phyloP scores from a whole-genome alignment of 768 basidiomycete species.

The Paxillus involutus region DNA sequence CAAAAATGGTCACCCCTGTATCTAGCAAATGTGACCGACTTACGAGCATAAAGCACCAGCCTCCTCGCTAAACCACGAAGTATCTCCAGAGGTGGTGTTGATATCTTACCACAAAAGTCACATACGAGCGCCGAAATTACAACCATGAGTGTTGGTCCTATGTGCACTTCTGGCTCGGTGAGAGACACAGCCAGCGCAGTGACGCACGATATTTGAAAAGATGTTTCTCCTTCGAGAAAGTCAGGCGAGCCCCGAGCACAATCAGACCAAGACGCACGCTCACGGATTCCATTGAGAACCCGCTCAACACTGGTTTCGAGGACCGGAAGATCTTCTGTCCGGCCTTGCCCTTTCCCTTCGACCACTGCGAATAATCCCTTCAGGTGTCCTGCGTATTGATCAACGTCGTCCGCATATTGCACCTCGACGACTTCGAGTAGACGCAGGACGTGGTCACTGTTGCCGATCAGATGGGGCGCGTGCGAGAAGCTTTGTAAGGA shows the following conservation, averaged over 20 bases:
- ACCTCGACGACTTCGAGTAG: constrained; percentile 57
- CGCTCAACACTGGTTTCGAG: constrained; percentile 58
- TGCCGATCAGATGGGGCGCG: constrained; percentile 32
- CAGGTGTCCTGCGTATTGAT: constrained; percentile 54
- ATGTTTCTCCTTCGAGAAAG: constrained; percentile 33
- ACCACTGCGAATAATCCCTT: constrained; percentile 38
- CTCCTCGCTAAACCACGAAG: constrained; percentile 45
- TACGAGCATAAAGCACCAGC: constrained; percentile 44
- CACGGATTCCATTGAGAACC: constrained; percentile 48
- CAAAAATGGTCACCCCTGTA: not conserved
- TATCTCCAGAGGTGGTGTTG: constrained; percentile 49
- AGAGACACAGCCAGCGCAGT: constrained; percentile 47
- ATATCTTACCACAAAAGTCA: constrained; percentile 54
- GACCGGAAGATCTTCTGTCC: constrained; percentile 37
- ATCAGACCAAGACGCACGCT: constrained; percentile 40
- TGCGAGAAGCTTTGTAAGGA: constrained; percentile 38
- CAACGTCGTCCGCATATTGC: constrained; percentile 49
- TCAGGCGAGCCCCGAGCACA: constrained; percentile 11
- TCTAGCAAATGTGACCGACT: constrained; percentile 26
- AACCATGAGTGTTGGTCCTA: constrained; percentile 63
- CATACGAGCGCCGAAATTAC: constrained; percentile 68
- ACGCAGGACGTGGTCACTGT: constrained; percentile 43
- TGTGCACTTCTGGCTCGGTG: constrained; percentile 34
- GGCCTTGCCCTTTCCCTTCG: constrained; percentile 33
- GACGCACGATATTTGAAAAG: constrained; percentile 44